Conservation (phyloP, 2,329 filamentous ascomycete genomes). For the Trichoderma guizhouense region DNA sequence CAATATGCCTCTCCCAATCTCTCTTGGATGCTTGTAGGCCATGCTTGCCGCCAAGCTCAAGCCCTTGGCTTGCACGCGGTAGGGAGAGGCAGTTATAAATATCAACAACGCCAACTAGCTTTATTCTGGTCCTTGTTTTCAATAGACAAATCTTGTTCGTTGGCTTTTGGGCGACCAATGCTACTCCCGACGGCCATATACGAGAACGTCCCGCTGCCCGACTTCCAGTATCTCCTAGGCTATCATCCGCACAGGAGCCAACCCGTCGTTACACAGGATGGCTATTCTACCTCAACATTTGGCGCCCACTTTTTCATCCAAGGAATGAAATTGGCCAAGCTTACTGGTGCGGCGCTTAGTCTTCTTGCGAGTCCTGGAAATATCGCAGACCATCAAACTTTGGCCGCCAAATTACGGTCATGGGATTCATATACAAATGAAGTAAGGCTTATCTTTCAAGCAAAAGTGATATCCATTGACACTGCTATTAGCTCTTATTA, state of each 20-base stretch:
- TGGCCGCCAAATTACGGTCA: neutral
- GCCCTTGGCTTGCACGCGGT: neutral
- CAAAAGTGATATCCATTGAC: neutral
- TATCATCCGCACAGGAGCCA: neutral
- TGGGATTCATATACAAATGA: neutral
- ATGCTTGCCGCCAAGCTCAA: constrained; percentile 14
- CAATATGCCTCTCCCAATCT: constrained; percentile 12
- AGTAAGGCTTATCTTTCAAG: neutral
- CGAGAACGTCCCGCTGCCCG: neutral
- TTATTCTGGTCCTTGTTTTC: constrained; percentile 15
- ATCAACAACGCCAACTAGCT: constrained; percentile 2
- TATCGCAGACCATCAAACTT: no score
- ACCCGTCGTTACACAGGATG: neutral
- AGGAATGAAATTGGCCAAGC: neutral
- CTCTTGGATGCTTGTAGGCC: constrained; percentile 16
- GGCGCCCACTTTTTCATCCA: constrained; percentile 1
- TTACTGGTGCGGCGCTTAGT: neutral
- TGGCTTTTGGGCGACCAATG: constrained; percentile 12
- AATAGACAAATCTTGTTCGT: constrained; percentile 13
- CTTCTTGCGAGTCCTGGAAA: neutral
- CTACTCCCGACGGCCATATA: neutral
- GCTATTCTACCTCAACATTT: neutral
- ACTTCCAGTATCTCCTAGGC: neutral
- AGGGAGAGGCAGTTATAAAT: neutral
- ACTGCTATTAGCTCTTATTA: neutral